Evolutionary conservation across 2,329 filamentous ascomycete species (phyloP), one percentile per base, ranked within the genome.

Genomic region (Calonectria hongkongensis): DNA sequence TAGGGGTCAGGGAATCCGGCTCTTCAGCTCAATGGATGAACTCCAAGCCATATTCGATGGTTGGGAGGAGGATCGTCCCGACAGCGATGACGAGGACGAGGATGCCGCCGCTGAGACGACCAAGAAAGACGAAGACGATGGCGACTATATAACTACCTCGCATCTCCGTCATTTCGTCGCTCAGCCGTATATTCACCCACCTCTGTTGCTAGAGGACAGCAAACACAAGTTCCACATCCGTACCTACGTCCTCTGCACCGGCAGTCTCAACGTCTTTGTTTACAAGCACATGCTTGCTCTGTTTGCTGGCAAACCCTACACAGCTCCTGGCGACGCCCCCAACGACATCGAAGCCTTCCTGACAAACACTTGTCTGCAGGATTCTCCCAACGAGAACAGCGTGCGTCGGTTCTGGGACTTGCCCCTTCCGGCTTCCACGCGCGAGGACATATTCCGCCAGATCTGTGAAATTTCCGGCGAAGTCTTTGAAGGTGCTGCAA

Each of bases 151-250:
- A 76, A 93, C 95, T 69, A 95, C 96, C 3, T 97, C 94, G 0
- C 95, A 98, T 81, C 92, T 99, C 63, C 94, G 97, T 72, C 96
- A 99, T 86, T 99, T 99, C 86, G 92, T 98, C 80, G 96, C 94
- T 6, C 97, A 99, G 84, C 95, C 95, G 0, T 99, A 99, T 84
- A 96, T 99, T 79, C 91, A 98, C 83, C 94, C 94, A 2, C 96
- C 96, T 0, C 90, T 98, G 4, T 79, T 85, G 4, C 89, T 98
- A 18, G 88, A 87, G 3, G 89, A 87, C n/a, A 89, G 89, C 36
- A 87, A 89, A 73, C 91, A 94, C 75, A 99, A 99, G 84, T 99
- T 98, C 86, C 97, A 99, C 85, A 95, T 99, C 81, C 90, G 97
- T 54, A 95, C 94, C 2, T 99, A 99, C 84, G 94, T 98, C 28